Conservation (phyloP, 352 stramenopile species). For the Phytophthora citricola region DNA sequence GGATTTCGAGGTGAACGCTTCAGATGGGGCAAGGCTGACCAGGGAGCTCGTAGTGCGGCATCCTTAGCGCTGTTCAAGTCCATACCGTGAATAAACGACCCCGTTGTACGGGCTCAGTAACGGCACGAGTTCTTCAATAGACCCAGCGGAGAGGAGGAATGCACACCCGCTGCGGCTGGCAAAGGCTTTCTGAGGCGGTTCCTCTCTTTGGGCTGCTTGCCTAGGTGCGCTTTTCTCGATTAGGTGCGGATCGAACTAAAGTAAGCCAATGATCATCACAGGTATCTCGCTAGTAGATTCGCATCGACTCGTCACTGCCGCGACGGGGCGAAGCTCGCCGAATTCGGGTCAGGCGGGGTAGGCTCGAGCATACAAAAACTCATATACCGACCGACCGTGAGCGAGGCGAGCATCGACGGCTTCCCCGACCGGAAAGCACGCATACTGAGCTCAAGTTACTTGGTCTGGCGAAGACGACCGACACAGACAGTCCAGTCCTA, state of each 20-base stretch:
- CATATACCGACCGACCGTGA: conserved; percentile 56
- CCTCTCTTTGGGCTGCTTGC: no score
- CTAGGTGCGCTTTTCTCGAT: no score
- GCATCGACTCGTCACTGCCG: background rate
- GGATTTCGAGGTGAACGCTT: background rate
- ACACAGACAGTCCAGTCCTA: conserved; percentile 7
- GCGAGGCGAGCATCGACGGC: background rate
- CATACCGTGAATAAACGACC: no score
- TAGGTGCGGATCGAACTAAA: background rate
- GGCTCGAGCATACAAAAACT: conserved; percentile 38
- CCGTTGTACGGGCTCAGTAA: no score
- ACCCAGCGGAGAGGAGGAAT: no score
- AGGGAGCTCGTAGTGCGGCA: no score
- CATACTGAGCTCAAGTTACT: conserved; percentile 35
- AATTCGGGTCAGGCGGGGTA: conserved; percentile 22
- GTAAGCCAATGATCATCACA: background rate
- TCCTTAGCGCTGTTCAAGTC: no score
- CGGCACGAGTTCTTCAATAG: no score
- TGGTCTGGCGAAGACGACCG: conserved; percentile 25
- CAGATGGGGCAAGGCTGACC: background rate
- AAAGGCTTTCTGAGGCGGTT: no score
- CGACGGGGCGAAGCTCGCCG: conserved; percentile 13
- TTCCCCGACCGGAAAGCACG: background rate
- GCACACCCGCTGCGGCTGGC: no score
- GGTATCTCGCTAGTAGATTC: conserved; percentile 2